Base-by-base conservation (phyloP, 2,329 filamentous ascomycete species). In the Elsinoe fawcettii region DNA sequence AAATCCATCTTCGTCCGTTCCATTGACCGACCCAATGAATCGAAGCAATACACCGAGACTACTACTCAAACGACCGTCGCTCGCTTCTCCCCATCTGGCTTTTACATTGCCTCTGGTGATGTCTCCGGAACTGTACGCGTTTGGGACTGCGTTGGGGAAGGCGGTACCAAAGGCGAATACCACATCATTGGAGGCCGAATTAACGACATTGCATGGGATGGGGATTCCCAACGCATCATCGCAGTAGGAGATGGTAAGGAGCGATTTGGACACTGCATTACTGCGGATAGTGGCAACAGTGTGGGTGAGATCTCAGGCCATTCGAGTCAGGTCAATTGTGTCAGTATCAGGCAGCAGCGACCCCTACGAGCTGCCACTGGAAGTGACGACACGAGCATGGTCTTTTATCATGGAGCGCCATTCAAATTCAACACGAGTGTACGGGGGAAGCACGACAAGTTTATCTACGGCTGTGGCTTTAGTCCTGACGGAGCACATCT, bases 161-260 rank as follows among this genome's bases (percentile, higher is more conserved):
- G 90, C 46, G 88, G 86, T 66, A 96, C 90, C 46, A 95, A 95
- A 73, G 80, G 91, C 63, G 92, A 97, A 73, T 97, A 96, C 73
- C 81, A 84, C 68, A 96, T 97, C 73, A 91, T 97, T 67, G 90
- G 88, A 32, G 93, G 93, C 11, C 86, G 89, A 56, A 92, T 99
- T 74, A 95, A 96, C 70, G 93, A 99, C 70, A 83, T 99, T 63
- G 92, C 90, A 1, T 99, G 93, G 91, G 93, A 97, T 67, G 92
- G 91, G 58, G 93, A 99, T 73, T 95, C 88, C 60, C 91, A 96
- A 76, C 86, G 93, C 51, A 86, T 99, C 68, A 96, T 97, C 66
- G 93, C 92, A 2, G 92, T 99, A 4, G 93, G 93, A 44, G 88
- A 97, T 65, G 93, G 93, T 54, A 91, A 92, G 68, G 90, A 97